Conservation (phyloP, 805 yeast species). For the Ogataea paradorogensis region DNA sequence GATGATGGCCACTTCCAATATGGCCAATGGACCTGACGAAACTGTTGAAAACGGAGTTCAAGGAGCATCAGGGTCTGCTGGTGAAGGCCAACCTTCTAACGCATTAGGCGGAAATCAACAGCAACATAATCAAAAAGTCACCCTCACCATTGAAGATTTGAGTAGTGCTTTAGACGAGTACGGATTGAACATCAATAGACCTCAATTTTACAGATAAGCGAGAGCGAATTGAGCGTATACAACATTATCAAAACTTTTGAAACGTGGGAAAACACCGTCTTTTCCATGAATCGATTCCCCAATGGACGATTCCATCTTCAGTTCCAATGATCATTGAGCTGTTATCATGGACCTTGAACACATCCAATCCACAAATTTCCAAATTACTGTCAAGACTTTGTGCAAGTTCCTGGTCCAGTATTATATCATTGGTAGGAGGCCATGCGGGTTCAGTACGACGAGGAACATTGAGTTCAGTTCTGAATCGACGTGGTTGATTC, state of each 20-base stretch:
- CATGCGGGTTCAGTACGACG: not conserved
- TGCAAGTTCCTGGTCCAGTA: not conserved
- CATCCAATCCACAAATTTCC: slow-evolving; percentile 61
- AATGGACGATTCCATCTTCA: slow-evolving; percentile 62
- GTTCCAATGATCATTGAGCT: slow-evolving; percentile 58
- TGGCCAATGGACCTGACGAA: slow-evolving; percentile 25
- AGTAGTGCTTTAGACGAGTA: slow-evolving; percentile 92
- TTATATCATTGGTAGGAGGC: not conserved
- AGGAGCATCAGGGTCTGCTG: slow-evolving; percentile 17
- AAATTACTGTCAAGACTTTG: slow-evolving; percentile 26
- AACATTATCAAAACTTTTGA: slow-evolving; percentile 36
- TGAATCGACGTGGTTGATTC: slow-evolving; percentile 5
- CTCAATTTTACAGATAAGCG: slow-evolving; percentile 81
- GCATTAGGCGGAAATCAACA: slow-evolving; percentile 15
- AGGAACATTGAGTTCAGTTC: not conserved
- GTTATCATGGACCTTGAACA: slow-evolving; percentile 45
- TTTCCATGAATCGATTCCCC: slow-evolving; percentile 67
- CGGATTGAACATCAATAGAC: slow-evolving; percentile 74
- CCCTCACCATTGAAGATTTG: slow-evolving; percentile 88
- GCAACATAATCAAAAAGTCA: slow-evolving; percentile 52
- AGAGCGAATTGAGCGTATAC: not conserved
- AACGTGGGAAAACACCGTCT: slow-evolving; percentile 60
- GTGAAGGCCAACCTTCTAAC: slow-evolving; percentile 17
- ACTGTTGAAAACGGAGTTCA: slow-evolving; percentile 27
- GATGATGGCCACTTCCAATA: slow-evolving; percentile 51